Evolutionary conservation across 305 asterid species (phyloP), one percentile per base, ranked within the genome.

Genomic region (Plantago coronopus): DNA sequence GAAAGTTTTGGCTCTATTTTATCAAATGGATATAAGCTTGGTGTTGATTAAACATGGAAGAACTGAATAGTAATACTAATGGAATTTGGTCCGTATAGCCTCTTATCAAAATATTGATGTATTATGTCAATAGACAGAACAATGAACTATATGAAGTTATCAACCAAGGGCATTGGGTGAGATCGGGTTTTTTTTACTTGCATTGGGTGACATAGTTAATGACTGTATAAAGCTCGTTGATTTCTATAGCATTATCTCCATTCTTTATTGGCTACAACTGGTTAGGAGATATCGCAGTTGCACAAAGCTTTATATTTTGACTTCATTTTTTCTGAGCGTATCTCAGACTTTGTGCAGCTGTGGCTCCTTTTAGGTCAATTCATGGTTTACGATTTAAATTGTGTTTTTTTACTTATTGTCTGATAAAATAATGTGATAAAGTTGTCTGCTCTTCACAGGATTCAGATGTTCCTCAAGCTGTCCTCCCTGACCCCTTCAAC

Each of bases 381-480:
- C 12, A 34, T 34, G 40, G 40, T 7, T 34, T 9, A 34, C 7
- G 11, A 34, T 34, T 34, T 34, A 7, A 7, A 34, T 34, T 34
- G 13, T 12, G 11, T 62, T 40, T 37, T 64, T 37, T 42, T 42
- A 15, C 31, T 9, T 23, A 42, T 48, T 72, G 57, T 50, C 44
- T 38, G 55, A 60, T 19, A 20, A 56, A 42, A n/a, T 70, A 17
- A 48, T 47, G 62, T 70, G 69, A 67, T 44, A 44, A 13, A 57
- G 16, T 54, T 45, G 14, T 70, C 44, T 72, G 61, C 53, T 73
- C 62, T 72, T 61, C 60, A 56, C 84, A 87, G 94, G 83, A 44
- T 17, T 63, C 64, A 61, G 84, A 84, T 63, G 60, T 90, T 64
- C 96, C 97, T 62, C 91, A 83, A 83, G 94, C 97, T 60, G 65